Percentiles rank a stretch among this genome's conserved stretches.
These are phyloP conservation scores for Candida railenensis DNA, from an alignment of 805 yeast genomes.

Conservation along the genomic window DNA sequence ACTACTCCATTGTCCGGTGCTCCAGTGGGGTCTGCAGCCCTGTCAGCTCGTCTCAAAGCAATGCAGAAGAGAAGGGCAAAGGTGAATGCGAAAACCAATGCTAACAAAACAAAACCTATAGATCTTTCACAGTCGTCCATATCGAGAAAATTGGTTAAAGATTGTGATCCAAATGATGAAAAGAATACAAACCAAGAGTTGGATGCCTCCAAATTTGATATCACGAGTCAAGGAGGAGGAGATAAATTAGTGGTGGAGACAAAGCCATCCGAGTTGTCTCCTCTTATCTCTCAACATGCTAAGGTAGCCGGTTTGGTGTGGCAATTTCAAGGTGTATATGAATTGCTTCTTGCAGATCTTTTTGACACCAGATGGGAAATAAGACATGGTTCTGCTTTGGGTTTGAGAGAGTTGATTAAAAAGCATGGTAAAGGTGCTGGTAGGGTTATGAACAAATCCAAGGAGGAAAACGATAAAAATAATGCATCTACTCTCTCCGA, in stretches of 20 bases:
- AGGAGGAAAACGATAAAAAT: conserved; percentile 59
- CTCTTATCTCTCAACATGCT: conserved; percentile 67
- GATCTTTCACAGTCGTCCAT: conserved; percentile 73
- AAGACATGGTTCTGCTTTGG: conserved; percentile 94
- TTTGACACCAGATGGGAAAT: conserved; percentile 90
- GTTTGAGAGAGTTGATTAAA: conserved; percentile 79
- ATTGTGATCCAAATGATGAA: conserved; percentile 23
- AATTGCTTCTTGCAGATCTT: conserved; percentile 71
- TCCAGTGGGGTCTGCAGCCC: conserved; percentile 18
- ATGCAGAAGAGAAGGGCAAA: conserved; percentile 92
- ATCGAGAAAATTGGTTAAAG: conserved; percentile 51
- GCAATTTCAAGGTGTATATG: conserved; percentile 94
- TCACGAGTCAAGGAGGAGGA: conserved; percentile 78
- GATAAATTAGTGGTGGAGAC: conserved; percentile 84
- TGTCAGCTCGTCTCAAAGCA: conserved; percentile 82
- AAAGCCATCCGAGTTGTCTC: conserved; percentile 60
- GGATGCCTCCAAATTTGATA: conserved; percentile 45
- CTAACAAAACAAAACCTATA: conserved; percentile 48
- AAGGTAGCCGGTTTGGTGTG: conserved; percentile 76
- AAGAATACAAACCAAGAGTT: conserved; percentile 32
- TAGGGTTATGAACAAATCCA: conserved; percentile 62
- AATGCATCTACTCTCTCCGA: conserved; percentile 81
- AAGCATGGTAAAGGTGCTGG: conserved; percentile 88
- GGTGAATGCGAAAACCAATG: conserved; percentile 55
- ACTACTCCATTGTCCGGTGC: conserved; percentile 10